Evolutionary conservation across 768 basidiomycete genomes (phyloP).

Genomic region (Tephrocybe sp.): DNA sequence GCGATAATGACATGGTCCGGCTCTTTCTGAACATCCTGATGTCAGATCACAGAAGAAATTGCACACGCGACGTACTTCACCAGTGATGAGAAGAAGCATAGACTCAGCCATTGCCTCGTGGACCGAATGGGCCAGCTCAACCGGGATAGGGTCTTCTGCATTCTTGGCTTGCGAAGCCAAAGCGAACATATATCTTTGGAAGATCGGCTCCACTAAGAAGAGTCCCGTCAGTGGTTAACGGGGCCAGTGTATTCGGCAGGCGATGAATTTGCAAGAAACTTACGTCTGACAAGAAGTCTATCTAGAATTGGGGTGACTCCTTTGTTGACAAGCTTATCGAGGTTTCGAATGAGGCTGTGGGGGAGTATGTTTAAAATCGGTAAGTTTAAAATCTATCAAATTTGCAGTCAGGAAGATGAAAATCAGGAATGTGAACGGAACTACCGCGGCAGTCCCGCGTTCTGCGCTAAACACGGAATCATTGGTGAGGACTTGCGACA

Average conservation of each 20-base stretch:
- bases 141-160: slow-evolving; percentile 1
- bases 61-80: not conserved
- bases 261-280: not conserved
- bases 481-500: slow-evolving; percentile 2
- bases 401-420: not conserved
- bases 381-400: slow-evolving; percentile 10
- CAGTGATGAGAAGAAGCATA: slow-evolving; percentile 12
- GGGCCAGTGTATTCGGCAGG: not conserved
- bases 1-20: slow-evolving; percentile 4
- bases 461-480: slow-evolving; percentile 11
- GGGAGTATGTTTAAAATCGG: slow-evolving; percentile 6
- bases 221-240: too few relatives aligned
- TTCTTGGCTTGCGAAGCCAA: slow-evolving; percentile 1
- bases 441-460: slow-evolving; percentile 11
- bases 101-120: slow-evolving; percentile 8
- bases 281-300: not conserved
- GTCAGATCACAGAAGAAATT: not conserved
- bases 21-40: not conserved
- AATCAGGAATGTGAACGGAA: not conserved
- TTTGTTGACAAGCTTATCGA: slow-evolving; percentile 11
- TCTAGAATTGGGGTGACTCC: slow-evolving; percentile 4
- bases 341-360: not conserved
- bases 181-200: slow-evolving; percentile 4
- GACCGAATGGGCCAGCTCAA: slow-evolving; percentile 3
- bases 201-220: slow-evolving; percentile 4